Conservation (phyloP, 495 filamentous ascomycete genomes). For the Podospora anserina region DNA sequence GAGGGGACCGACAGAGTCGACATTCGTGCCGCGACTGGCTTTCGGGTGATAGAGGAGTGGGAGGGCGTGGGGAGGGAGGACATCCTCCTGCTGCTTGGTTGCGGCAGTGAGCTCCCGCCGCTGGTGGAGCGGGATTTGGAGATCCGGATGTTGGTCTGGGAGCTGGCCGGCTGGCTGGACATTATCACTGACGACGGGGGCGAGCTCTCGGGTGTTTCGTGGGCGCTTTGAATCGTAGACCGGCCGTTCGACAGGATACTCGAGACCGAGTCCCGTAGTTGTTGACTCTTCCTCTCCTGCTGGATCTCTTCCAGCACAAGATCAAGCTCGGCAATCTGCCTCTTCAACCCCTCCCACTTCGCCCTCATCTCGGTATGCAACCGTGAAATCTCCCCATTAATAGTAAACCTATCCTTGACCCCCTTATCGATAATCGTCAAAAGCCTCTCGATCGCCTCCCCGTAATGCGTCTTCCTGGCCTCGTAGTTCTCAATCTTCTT, state of each 20-base stretch:
- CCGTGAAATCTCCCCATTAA: slow-evolving; percentile 89
- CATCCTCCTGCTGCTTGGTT: slow-evolving; percentile 39
- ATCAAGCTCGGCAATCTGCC: slow-evolving; percentile 74
- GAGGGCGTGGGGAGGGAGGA: slow-evolving; percentile 31
- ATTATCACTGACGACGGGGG: slow-evolving; percentile 86
- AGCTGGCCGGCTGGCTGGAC: slow-evolving; percentile 50
- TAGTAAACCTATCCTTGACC: slow-evolving; percentile 82
- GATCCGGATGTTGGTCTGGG: slow-evolving; percentile 32
- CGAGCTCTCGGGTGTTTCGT: slow-evolving; percentile 81
- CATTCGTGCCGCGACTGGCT: slow-evolving; percentile 34
- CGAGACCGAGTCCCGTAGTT: slow-evolving; percentile 88
- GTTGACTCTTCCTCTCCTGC: slow-evolving; percentile 62
- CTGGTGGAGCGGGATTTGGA: slow-evolving; percentile 43
- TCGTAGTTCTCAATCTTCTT: slow-evolving; percentile 92
- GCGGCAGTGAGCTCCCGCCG: slow-evolving; percentile 40
- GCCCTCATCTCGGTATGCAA: slow-evolving; percentile 77
- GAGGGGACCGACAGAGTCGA: slow-evolving; percentile 44
- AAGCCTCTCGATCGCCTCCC: slow-evolving; percentile 88
- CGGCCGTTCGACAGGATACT: slow-evolving; percentile 85
- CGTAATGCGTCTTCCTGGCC: slow-evolving; percentile 91
- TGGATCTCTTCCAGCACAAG: slow-evolving; percentile 67
- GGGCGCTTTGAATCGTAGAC: slow-evolving; percentile 66
- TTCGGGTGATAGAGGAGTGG: slow-evolving; percentile 18
- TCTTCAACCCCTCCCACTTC: slow-evolving; percentile 71
- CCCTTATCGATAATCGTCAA: slow-evolving; percentile 89